These are phyloP conservation scores for Entomophthora muscae DNA, from an alignment of 371 early-diverging fungal genomes.

Conservation along the genomic window DNA sequence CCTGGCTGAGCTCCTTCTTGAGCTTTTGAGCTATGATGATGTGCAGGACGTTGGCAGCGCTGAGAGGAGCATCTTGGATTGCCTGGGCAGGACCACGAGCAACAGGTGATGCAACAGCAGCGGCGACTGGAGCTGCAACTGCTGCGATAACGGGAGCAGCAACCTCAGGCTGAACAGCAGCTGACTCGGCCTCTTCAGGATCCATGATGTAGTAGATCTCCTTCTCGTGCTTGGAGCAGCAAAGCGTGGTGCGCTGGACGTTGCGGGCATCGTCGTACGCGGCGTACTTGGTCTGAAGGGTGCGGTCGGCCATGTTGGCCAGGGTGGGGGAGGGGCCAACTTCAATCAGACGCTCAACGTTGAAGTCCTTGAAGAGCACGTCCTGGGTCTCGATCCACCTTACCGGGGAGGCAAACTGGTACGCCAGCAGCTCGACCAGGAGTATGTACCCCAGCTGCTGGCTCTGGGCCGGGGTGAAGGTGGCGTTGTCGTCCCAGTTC, in stretches of 20 bases:
- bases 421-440: conserved; percentile 83
- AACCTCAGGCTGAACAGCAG: too few relatives aligned
- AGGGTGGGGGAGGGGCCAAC: too few relatives aligned
- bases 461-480: conserved; percentile 48
- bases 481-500: conserved; percentile 59
- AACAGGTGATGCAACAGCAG: conserved; percentile 27
- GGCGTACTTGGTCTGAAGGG: conserved; percentile 88
- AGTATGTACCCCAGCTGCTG: conserved; percentile 73
- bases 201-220: conserved; percentile 88
- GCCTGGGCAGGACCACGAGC: conserved; percentile 33
- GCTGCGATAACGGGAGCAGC: conserved; percentile 25
- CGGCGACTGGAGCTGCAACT: conserved; percentile 31
- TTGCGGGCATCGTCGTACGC: conserved; percentile 87
- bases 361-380: too few relatives aligned
- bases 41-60: conserved; percentile 63
- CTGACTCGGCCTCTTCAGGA: conserved; percentile 34
- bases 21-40: too few relatives aligned
- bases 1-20: conserved; percentile 60
- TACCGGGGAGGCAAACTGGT: conserved; percentile 81
- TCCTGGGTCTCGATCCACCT: conserved; percentile 98
- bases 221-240: conserved; percentile 51
- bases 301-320: conserved; percentile 90
- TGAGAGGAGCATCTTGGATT: conserved; percentile 50
- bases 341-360: too few relatives aligned
- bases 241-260: conserved; percentile 67